Conservation (phyloP, 2,329 filamentous ascomycete genomes). For the Dendryphion nanum region DNA sequence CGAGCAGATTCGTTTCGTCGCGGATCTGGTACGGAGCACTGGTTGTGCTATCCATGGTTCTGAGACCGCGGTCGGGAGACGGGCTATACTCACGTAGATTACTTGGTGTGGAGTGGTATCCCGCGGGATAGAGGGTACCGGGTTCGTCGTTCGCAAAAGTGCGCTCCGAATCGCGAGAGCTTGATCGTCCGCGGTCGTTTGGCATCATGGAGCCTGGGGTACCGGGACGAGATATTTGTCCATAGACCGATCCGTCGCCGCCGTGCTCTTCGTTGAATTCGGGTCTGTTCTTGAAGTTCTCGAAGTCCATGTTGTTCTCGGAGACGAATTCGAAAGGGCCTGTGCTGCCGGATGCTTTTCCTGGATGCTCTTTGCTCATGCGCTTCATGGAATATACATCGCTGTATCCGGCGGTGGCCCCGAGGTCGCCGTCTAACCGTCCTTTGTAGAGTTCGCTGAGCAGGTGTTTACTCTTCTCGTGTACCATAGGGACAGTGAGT, state of each 20-base stretch:
- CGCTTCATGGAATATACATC: conserved; percentile 77
- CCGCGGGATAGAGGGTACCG: conserved; percentile 45
- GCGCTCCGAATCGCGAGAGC: conserved; percentile 25
- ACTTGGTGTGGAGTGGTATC: conserved; percentile 48
- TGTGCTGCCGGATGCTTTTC: conserved; percentile 44
- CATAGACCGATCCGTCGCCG: conserved; percentile 61
- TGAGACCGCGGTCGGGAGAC: conserved; percentile 24
- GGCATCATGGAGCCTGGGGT: conserved; percentile 52
- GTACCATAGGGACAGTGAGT: conserved; percentile 92
- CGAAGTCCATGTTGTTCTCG: conserved; percentile 82
- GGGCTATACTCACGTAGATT: conserved; percentile 44
- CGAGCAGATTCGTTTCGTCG: conserved; percentile 25
- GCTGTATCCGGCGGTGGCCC: conserved; percentile 69
- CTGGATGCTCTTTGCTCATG: conserved; percentile 65
- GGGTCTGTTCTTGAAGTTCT: conserved; percentile 84
- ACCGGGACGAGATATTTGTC: conserved; percentile 58
- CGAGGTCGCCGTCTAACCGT: conserved; percentile 63
- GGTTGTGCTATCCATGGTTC: conserved; percentile 20
- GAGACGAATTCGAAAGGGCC: conserved; percentile 84
- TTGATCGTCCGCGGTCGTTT: conserved; percentile 20
- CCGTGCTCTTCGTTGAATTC: conserved; percentile 87
- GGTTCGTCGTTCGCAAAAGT: conserved; percentile 26
- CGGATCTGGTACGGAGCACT: conserved; percentile 21
- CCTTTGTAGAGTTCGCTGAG: conserved; percentile 85
- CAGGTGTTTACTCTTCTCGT: conserved; percentile 83